Base-by-base conservation (phyloP, 2,329 filamentous ascomycete genomes). In the Amylocarpus encephaloides region DNA sequence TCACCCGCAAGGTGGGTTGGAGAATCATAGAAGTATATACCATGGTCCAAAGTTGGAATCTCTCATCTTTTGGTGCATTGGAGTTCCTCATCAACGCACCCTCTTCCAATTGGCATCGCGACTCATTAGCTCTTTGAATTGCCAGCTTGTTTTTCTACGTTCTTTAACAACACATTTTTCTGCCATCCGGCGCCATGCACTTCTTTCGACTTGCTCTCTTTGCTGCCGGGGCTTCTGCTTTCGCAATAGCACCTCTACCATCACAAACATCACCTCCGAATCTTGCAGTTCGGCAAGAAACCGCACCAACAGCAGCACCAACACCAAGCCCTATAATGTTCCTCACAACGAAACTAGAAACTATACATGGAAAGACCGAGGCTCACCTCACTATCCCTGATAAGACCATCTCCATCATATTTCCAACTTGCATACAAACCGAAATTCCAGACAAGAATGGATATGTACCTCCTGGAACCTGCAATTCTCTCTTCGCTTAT, bases 381-480 rank as follows among this genome's bases (percentile, higher is more conserved):
- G 54, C 41, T 2, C 50, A 63, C 15, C 57, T 59, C 15, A 66
- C 60, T 0, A 53, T 64, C 13, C 61, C 67, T 2, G 64, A 50
- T 3, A 61, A 66, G 29, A 71, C 67, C 1, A 43, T 51, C 2
- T 47, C 43, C 2, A 6, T 51, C 5, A 22, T 42, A 10, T 6
- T 51, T 7, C 68, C 68, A 11, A 71, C 68, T 3, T 71, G 69
- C 51, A 52, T 66, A 1, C 67, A 68, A 48, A 71, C 67, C 3
- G 60, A 66, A 5, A 52, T 54, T 6, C 66, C 67, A 9, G 67
- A 65, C 10, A 64, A 64, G 35, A 62, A 68, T 56, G 67, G 67
- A 36, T 66, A 68, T 48, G 55, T 70, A 1, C 67, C 67, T 6
- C 66, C 66, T 2, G 65, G 64, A 26, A 62, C 64, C 1, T 70